Conservation (phyloP, 495 filamentous ascomycete genomes). For the Penicillium canescens region DNA sequence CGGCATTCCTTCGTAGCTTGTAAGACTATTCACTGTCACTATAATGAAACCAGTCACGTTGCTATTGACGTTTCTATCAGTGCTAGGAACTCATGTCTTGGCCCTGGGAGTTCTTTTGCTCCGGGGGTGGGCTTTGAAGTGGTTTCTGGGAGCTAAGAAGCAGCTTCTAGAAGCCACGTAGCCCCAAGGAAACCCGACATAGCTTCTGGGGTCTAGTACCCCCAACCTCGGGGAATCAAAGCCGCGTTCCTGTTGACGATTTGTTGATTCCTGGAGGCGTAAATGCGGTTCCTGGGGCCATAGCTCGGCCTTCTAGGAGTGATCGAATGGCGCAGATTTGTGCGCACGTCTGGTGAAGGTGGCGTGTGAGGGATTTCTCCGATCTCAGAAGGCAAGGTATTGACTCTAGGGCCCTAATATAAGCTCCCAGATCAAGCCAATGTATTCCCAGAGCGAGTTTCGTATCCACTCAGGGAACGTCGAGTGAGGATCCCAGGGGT, state of each 20-base stretch:
- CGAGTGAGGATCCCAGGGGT: neutral
- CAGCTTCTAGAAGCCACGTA: no score
- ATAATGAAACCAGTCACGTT: no score
- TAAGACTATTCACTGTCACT: no score
- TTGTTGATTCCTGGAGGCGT: neutral
- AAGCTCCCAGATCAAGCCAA: neutral
- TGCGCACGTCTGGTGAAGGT: neutral
- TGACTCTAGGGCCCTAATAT: no score
- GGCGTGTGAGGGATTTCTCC: neutral
- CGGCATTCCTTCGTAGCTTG: no score
- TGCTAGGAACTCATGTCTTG: no score
- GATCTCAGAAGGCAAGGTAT: no score
- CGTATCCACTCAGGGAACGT: neutral
- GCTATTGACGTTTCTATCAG: neutral
- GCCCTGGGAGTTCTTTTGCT: no score
- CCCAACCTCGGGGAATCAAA: neutral
- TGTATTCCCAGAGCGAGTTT: neutral
- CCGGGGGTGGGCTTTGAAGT: neutral
- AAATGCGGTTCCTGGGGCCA: neutral
- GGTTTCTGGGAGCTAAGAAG: constrained; percentile 18
- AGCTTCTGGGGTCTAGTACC: no score
- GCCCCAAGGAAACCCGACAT: no score
- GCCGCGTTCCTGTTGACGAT: neutral
- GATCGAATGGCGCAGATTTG: neutral
- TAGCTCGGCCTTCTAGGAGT: neutral